Evolutionary conservation across 2,329 filamentous ascomycete species (phyloP).

Genomic region (Ceratocystiopsis brevicomis): DNA sequence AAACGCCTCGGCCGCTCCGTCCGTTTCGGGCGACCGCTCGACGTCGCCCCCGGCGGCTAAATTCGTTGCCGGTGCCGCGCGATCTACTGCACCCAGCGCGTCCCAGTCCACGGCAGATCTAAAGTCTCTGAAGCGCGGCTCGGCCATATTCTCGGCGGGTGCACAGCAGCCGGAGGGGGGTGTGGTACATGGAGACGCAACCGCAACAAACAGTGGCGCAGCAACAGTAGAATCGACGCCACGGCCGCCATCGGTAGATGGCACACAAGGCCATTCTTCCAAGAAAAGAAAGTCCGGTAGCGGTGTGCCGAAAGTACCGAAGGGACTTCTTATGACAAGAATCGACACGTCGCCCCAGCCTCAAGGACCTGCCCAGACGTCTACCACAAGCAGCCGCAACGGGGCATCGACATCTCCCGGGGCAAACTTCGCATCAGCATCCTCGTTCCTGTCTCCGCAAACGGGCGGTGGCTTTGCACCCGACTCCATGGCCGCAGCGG

Average conservation of each 20-base stretch:
- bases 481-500: slow-evolving; percentile 8
- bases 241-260: slow-evolving; percentile 52
- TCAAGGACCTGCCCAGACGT: background rate
- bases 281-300: slow-evolving; percentile 71
- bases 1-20: no score
- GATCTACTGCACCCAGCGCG: slow-evolving; percentile 19
- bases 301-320: slow-evolving; percentile 46
- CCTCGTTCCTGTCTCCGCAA: slow-evolving; percentile 21
- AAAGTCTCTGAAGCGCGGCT: slow-evolving; percentile 35
- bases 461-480: slow-evolving; percentile 9
- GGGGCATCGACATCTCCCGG: slow-evolving; percentile 20
- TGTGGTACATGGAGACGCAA: no score
- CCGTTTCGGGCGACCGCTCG: no score
- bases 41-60: no score
- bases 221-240: slow-evolving; percentile 39
- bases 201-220: slow-evolving; percentile 6
- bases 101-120: slow-evolving; percentile 42
- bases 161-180: no score
- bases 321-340: slow-evolving; percentile 62
- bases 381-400: slow-evolving; percentile 4
- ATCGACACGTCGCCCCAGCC: slow-evolving; percentile 39
- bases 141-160: slow-evolving; percentile 14
- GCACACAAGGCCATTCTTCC: slow-evolving; percentile 41
- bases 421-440: slow-evolving; percentile 34
- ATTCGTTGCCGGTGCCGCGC: no score